These are phyloP conservation scores for Trichoderma sp. DNA, from an alignment of 2,329 filamentous ascomycete species.

Conservation along the genomic window DNA sequence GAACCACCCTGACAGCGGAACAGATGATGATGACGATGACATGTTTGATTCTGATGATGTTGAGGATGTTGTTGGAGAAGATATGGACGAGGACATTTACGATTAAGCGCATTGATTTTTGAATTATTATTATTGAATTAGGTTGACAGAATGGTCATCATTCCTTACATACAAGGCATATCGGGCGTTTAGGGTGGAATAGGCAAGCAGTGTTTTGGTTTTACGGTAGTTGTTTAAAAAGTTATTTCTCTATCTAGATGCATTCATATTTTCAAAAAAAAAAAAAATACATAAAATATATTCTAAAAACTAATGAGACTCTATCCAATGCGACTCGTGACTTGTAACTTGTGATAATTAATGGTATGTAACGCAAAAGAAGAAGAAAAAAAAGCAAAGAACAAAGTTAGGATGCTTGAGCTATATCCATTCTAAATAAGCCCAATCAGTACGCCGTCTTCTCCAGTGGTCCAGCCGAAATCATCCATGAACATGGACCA, in stretches of 20 bases:
- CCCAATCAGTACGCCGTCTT: slow-evolving; percentile 38
- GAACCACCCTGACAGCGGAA: slow-evolving; percentile 72
- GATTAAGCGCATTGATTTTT: slow-evolving; percentile 38
- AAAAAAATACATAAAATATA: neutral
- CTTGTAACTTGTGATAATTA: neutral
- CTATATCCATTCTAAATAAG: neutral
- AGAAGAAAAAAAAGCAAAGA: neutral
- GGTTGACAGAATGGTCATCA: neutral
- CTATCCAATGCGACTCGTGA: neutral
- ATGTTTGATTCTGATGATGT: slow-evolving; percentile 75
- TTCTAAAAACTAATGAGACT: neutral
- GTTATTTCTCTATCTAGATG: neutral
- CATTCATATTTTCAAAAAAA: neutral
- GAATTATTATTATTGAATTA: neutral
- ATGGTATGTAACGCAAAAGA: slow-evolving; percentile 7
- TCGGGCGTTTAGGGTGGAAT: slow-evolving; percentile 3
- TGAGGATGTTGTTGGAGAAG: slow-evolving; percentile 66
- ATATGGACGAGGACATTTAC: slow-evolving; percentile 63
- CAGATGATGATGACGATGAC: slow-evolving; percentile 68
- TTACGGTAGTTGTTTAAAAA: neutral
- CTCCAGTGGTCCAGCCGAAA: slow-evolving; percentile 48
- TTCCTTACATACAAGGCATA: neutral
- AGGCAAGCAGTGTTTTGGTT: neutral
- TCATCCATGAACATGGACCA: slow-evolving; percentile 57
- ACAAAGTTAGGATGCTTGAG: no score